phyloP scores from a whole-genome alignment of 352 stramenopile genomes.

The Globisporangium solare region DNA sequence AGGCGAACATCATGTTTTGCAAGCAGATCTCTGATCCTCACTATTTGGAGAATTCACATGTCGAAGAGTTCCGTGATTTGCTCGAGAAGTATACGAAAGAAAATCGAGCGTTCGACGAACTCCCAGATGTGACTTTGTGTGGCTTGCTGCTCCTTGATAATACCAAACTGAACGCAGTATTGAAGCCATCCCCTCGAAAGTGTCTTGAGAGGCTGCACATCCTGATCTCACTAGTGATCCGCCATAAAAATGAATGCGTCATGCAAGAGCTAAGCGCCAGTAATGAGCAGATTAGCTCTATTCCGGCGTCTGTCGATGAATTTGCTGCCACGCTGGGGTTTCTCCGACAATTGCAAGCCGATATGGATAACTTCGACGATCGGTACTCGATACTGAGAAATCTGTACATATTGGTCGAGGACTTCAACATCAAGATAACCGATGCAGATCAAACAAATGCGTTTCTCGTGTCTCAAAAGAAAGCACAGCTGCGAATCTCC shows the following conservation, averaged over 20 bases:
- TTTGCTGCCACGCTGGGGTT: slow-evolving; percentile 59
- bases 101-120: slow-evolving; percentile 42
- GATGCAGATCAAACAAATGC: slow-evolving; percentile 72
- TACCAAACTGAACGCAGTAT: slow-evolving; percentile 37
- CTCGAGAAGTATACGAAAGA: slow-evolving; percentile 65
- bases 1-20: slow-evolving; percentile 67
- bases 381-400: slow-evolving; percentile 48
- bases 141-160: slow-evolving; percentile 61
- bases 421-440: slow-evolving; percentile 59
- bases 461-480: slow-evolving; percentile 71
- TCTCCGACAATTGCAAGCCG: slow-evolving; percentile 44
- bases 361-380: slow-evolving; percentile 46
- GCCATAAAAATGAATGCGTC: slow-evolving; percentile 50
- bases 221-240: slow-evolving; percentile 55
- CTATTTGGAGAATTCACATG: slow-evolving; percentile 18
- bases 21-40: slow-evolving; percentile 28
- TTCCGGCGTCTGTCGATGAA: slow-evolving; percentile 64
- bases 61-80: slow-evolving; percentile 58
- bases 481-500: slow-evolving; percentile 63
- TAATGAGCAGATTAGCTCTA: slow-evolving; percentile 69
- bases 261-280: slow-evolving; percentile 46
- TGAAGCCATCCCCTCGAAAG: slow-evolving; percentile 64
- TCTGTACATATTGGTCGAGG: slow-evolving; percentile 62
- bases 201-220: slow-evolving; percentile 56
- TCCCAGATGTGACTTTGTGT: slow-evolving; percentile 40